Conservation (phyloP, 176 grass and related monocot species). For the Aegilops speltoides region DNA sequence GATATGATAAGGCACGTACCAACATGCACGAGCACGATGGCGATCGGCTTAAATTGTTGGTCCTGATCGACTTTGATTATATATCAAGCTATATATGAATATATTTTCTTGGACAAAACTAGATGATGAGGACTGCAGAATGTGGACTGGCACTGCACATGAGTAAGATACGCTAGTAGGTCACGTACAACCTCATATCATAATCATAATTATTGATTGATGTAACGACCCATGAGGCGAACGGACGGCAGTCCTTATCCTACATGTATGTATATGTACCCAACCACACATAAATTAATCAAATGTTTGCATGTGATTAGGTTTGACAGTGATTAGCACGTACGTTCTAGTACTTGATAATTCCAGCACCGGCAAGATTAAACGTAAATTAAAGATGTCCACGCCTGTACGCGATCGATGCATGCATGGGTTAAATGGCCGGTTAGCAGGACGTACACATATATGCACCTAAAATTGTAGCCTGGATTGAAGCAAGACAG, state of each 20-base stretch:
- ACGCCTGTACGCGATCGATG: not conserved
- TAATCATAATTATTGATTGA: not conserved
- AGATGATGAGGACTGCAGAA: not conserved
- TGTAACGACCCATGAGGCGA: not conserved
- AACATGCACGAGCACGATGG: not conserved
- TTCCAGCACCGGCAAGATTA: not conserved
- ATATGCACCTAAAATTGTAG: not conserved
- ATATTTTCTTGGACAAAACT: not conserved
- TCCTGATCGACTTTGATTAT: not conserved
- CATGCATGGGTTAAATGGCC: not conserved
- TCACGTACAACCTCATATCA: not conserved
- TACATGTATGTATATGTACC: not conserved
- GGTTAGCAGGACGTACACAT: not conserved
- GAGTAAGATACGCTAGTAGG: not conserved
- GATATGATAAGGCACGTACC: not conserved
- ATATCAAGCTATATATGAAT: not conserved
- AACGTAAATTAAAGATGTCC: not conserved
- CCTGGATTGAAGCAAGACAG: not conserved
- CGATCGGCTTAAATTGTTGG: not conserved
- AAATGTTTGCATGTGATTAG: not conserved
- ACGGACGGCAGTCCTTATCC: not conserved
- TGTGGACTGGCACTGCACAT: not conserved
- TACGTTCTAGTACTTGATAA: not conserved
- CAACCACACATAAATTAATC: not conserved
- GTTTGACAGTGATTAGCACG: not conserved